Conservation (phyloP, 306 rosid genomes). For the Prunus padus region DNA sequence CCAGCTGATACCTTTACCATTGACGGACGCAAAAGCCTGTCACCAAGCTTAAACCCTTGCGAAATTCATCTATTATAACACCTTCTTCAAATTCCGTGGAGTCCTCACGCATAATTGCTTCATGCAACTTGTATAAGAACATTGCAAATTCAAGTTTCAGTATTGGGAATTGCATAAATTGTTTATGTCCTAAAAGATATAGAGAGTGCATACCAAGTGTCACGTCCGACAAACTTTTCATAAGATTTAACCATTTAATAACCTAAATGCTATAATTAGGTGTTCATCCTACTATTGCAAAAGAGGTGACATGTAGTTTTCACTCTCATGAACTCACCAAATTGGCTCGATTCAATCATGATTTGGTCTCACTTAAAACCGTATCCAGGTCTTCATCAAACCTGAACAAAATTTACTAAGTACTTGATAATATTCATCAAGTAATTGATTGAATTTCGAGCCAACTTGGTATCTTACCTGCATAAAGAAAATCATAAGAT, state of each 20-base stretch:
- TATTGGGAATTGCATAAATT: constrained; percentile 14
- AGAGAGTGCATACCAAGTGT: constrained; percentile 8
- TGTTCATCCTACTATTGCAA: neutral
- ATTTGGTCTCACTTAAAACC: constrained; percentile 47
- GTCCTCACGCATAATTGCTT: constrained; percentile 96
- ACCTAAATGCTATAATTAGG: neutral
- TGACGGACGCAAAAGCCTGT: constrained; percentile 82
- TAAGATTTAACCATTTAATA: constrained; percentile 11
- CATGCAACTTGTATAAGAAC: constrained; percentile 68
- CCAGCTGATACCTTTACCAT: constrained; percentile 99
- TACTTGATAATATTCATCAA: constrained; percentile 54
- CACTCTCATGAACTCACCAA: constrained; percentile 47
- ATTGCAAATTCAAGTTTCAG: constrained; percentile 32
- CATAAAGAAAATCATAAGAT: constrained; percentile 42
- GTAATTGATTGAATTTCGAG: constrained; percentile 61
- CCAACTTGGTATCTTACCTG: constrained; percentile 78
- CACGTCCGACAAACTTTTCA: constrained; percentile 8
- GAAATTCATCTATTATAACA: constrained; percentile 69
- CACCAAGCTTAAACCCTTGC: constrained; percentile 83
- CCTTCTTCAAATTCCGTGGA: constrained; percentile 78
- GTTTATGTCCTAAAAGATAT: constrained; percentile 9
- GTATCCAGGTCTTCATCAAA: constrained; percentile 66
- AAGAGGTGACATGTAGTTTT: constrained; percentile 10
- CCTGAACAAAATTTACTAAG: constrained; percentile 54
- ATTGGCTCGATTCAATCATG: constrained; percentile 74